Evolutionary conservation across 306 rosid species (phyloP), one percentile per base, ranked within the genome.

Genomic region (Fagus sylvatica): DNA sequence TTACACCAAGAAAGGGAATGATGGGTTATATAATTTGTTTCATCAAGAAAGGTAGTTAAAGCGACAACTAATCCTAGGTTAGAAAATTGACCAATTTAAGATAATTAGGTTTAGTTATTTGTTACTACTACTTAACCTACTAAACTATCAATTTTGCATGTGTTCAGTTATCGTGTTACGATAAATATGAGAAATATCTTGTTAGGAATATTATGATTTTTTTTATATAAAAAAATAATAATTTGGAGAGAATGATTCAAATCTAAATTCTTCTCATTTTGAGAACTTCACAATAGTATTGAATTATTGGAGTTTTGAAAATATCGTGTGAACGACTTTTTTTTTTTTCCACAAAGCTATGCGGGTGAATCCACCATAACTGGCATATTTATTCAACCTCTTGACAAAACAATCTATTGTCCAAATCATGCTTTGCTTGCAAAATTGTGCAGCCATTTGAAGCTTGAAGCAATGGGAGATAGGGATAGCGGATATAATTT

Each of bases 391-490:
- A 74, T 69, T 46, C 76, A 70, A 70, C 74, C 80, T 72, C 84
- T 64, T 73, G 79, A 82, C 67, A 83, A 36, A 59, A 72, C 48
- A 28, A 22, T 82, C 74, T 82, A 62, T 66, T 53, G 85, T 84
- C 88, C 61, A 87, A 87, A 77, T 84, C 82, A 85, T 53, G 83
- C 66, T 73, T 84, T 85, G 86, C 86, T 86, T 82, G 86, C 77
- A 78, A 74, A 86, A 56, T 80, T 72, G 62, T 80, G 75, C 74
- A 56, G 64, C 60, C 42, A 72, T 77, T 81, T 89, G 80, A 82
- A 76, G 80, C 59, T 80, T 89, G 79, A 87, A 84, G 90, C 83
- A 84, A 80, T 75, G 79, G 84, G 81, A 74, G 85, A 82, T 76
- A 78, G 74, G 78, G 76, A 69, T 72, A 74, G 71, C 76, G 70